Conservation (phyloP, 352 stramenopile species). For the Vaucheria bursata region DNA sequence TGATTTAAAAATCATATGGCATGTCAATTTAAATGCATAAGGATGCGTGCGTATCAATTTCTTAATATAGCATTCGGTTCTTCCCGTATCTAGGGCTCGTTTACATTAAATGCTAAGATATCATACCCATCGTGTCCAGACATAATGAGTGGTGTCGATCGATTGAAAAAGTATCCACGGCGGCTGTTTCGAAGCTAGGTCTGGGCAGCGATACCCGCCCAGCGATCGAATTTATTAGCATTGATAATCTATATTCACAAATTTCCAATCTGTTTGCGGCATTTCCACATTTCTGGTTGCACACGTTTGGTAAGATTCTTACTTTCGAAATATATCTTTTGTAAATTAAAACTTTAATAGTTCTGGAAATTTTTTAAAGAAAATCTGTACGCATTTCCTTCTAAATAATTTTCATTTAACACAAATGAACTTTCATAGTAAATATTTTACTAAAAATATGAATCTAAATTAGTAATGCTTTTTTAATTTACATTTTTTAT, state of each 20-base stretch:
- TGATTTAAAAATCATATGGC: no score
- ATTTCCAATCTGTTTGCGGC: not conserved
- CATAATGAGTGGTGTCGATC: not conserved
- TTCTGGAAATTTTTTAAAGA: not conserved
- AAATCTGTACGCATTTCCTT: constrained; percentile 5
- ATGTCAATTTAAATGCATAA: no score
- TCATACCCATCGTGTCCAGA: no score
- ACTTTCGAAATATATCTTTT: not conserved
- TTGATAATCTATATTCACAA: not conserved
- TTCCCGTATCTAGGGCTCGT: no score
- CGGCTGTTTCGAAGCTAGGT: not conserved
- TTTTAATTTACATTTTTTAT: not conserved
- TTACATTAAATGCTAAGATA: no score
- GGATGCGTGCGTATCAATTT: no score
- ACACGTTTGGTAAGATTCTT: not conserved
- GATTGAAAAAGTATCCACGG: not conserved
- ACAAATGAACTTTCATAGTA: not conserved
- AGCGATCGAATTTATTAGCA: not conserved
- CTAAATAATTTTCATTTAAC: not conserved
- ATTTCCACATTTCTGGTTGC: constrained; percentile 3
- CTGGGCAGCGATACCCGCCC: not conserved
- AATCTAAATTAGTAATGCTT: not conserved
- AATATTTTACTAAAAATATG: not conserved
- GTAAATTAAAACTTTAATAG: constrained; percentile 31
- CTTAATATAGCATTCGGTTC: no score